phyloP scores from a whole-genome alignment of 2,329 filamentous ascomycete species.

The Cladophialophora exuberans region DNA sequence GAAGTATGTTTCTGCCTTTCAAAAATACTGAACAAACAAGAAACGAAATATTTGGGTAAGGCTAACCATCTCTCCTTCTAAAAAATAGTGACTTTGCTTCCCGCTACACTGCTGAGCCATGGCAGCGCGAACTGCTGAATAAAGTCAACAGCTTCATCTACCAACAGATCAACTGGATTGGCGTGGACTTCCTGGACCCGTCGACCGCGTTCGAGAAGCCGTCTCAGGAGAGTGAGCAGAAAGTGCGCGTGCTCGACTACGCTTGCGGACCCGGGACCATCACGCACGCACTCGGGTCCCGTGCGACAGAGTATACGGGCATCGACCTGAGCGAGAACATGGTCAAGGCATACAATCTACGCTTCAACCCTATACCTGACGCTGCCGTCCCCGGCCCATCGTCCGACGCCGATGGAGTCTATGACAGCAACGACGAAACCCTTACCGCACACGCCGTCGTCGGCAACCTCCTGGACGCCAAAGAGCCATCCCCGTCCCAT shows the following conservation, averaged over 20 bases:
- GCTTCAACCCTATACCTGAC: conserved; percentile 49
- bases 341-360: conserved; percentile 68
- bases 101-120: conserved; percentile 28
- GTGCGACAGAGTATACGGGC: conserved; percentile 65
- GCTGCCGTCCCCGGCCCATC: conserved; percentile 45
- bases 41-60: neutral
- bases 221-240: neutral
- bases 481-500: conserved; percentile 51
- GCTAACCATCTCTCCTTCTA: conserved; percentile 5
- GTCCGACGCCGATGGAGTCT: conserved; percentile 53
- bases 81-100: conserved; percentile 27
- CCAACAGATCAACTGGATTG: conserved; percentile 30
- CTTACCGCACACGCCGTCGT: conserved; percentile 31
- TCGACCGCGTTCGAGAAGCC: conserved; percentile 20
- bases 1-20: conserved; percentile 33
- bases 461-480: conserved; percentile 58
- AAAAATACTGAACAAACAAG: too few species aligned
- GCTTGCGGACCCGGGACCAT: conserved; percentile 70
- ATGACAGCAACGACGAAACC: conserved; percentile 34
- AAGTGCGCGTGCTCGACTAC: conserved; percentile 65
- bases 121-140: conserved; percentile 31
- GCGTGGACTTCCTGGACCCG: conserved; percentile 29
- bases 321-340: conserved; percentile 74
- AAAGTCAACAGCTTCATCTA: conserved; percentile 30
- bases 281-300: conserved; percentile 59